Percentiles rank a stretch among this genome's conserved stretches.
phyloP scores from a whole-genome alignment of 2,329 filamentous ascomycete species.

The Chalaropsis ovoidea region DNA sequence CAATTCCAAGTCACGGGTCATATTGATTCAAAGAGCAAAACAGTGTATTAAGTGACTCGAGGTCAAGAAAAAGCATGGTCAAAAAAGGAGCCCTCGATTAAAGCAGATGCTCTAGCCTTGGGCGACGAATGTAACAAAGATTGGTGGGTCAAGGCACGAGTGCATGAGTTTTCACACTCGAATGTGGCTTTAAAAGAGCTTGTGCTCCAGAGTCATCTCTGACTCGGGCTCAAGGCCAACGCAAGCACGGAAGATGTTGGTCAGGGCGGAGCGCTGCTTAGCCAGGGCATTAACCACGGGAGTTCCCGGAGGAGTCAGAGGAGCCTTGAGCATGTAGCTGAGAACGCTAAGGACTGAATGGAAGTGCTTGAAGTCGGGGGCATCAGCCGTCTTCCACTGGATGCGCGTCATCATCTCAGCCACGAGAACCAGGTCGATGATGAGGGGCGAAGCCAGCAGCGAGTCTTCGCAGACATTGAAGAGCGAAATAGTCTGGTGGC shows the following conservation, averaged over 20 bases:
- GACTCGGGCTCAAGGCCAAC: slow-evolving; percentile 94
- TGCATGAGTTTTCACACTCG: not conserved
- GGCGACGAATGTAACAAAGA: slow-evolving; percentile 14
- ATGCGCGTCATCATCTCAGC: slow-evolving; percentile 98
- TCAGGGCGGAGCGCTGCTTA: slow-evolving; percentile 89
- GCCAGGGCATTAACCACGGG: slow-evolving; percentile 90
- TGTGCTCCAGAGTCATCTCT: slow-evolving; percentile 98
- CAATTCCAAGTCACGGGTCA: not conserved
- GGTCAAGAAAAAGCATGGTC: slow-evolving; percentile 5
- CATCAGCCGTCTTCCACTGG: slow-evolving; percentile 65
- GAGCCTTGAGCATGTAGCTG: slow-evolving; percentile 98
- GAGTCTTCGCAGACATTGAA: slow-evolving; percentile 99
- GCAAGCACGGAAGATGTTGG: slow-evolving; percentile 97
- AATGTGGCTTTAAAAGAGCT: slow-evolving; percentile 58
- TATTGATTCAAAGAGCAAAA: slow-evolving; percentile 14
- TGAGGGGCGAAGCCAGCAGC: slow-evolving; percentile 85
- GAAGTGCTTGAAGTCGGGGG: slow-evolving; percentile 74
- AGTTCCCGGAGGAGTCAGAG: slow-evolving; percentile 84
- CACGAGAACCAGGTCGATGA: slow-evolving; percentile 89
- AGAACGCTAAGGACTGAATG: slow-evolving; percentile 94
- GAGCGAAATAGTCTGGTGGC: slow-evolving; percentile 93
- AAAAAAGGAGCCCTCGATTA: slow-evolving; percentile 9
- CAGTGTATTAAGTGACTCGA: not conserved
- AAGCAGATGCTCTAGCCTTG: not conserved
- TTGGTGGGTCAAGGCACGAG: not conserved